Percentiles rank a stretch among this genome's conserved stretches.
phyloP scores from a whole-genome alignment of 805 yeast genomes.

The Hanseniaspora taiwanica region DNA sequence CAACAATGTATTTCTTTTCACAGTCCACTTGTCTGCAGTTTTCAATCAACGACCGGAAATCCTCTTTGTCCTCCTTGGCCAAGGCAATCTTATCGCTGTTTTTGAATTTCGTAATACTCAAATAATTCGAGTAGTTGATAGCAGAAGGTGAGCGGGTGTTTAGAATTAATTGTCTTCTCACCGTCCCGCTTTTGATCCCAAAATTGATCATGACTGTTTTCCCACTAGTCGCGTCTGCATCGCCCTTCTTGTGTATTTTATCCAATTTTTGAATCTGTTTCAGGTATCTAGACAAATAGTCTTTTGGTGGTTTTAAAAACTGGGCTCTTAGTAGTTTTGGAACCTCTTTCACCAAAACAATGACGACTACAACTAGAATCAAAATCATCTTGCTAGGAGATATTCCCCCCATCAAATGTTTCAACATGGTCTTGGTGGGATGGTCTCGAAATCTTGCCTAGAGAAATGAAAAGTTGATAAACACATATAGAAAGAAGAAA shows the following conservation, averaged over 20 bases:
- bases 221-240: neutral
- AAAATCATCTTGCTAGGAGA: neutral
- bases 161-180: conserved; percentile 6
- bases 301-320: conserved; percentile 4
- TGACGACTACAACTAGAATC: neutral
- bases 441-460: no score
- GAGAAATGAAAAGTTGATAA: no score
- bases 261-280: conserved; percentile 1
- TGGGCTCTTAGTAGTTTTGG: conserved; percentile 1
- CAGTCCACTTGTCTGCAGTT: conserved; percentile 2
- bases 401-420: neutral
- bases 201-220: conserved; percentile 6
- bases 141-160: conserved; percentile 4
- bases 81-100: conserved; percentile 3
- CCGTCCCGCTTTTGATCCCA: conserved; percentile 5
- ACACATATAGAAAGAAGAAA: no score
- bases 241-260: neutral
- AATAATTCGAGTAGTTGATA: conserved; percentile 4
- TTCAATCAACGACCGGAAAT: conserved; percentile 2
- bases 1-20: conserved; percentile 24
- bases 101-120: neutral
- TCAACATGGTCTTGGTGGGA: neutral
- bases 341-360: neutral
- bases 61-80: conserved; percentile 3
- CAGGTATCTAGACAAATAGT: conserved; percentile 5